Conservation (phyloP, 75 land plant species). For the Selaginella tamariscina region DNA sequence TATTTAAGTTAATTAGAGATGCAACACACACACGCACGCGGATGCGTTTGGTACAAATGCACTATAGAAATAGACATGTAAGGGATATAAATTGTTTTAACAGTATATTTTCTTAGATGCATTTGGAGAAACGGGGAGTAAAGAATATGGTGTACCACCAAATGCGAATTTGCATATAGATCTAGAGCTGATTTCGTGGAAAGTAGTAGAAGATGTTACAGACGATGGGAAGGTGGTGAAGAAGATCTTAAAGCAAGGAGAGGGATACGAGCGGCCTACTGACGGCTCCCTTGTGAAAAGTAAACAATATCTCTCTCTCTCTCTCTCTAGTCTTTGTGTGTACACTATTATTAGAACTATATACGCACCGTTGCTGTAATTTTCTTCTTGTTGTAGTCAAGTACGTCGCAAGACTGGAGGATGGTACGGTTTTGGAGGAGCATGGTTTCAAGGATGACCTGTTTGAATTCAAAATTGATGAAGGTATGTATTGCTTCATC, state of each 20-base stretch:
- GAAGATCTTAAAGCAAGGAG: slow-evolving; percentile 46
- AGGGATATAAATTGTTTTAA: too few relatives aligned
- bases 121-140: slow-evolving; percentile 42
- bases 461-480: slow-evolving; percentile 51
- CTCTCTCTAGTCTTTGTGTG: not conserved
- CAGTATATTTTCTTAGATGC: slow-evolving; percentile 60
- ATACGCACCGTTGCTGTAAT: too few relatives aligned
- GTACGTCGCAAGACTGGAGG: slow-evolving; percentile 43
- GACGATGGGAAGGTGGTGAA: slow-evolving; percentile 48
- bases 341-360: too few relatives aligned
- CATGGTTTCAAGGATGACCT: slow-evolving; percentile 51
- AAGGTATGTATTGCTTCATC: slow-evolving; percentile 31
- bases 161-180: slow-evolving; percentile 36
- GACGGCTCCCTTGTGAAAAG: slow-evolving; percentile 45
- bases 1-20: too few relatives aligned
- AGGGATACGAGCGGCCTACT: slow-evolving; percentile 34
- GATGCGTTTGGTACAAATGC: too few relatives aligned
- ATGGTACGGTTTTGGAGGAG: slow-evolving; percentile 61
- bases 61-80: too few relatives aligned
- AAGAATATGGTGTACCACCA: slow-evolving; percentile 28
- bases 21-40: too few relatives aligned
- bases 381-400: slow-evolving; percentile 36
- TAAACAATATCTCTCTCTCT: slow-evolving; percentile 16
- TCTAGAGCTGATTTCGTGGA: slow-evolving; percentile 45
- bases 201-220: slow-evolving; percentile 45